Evolutionary conservation across 139 green algal species (phyloP).

Genomic region (Coelastrella sp.): DNA sequence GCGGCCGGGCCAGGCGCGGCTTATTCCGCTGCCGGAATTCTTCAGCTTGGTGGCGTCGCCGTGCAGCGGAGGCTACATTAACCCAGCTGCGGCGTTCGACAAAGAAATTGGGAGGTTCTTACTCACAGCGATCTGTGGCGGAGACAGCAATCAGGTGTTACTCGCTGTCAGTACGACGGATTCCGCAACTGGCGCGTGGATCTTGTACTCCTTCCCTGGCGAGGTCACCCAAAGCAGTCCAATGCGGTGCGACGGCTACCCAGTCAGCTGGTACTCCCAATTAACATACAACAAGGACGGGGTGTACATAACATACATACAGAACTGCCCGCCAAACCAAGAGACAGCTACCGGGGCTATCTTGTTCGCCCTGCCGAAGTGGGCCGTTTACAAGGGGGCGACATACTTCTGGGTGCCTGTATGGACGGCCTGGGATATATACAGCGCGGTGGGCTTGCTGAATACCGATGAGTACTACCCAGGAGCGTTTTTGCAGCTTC

Average conservation of each 20-base stretch:
- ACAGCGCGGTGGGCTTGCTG: not conserved
- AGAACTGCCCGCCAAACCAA: conserved; percentile 37
- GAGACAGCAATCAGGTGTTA: conserved; percentile 26
- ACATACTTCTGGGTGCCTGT: conserved; percentile 42
- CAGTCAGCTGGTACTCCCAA: conserved; percentile 13
- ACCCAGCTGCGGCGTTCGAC: conserved; percentile 26
- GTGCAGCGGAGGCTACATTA: conserved; percentile 39
- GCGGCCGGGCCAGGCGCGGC: not conserved
- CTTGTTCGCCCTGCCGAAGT: conserved; percentile 43
- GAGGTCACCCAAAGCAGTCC: not conserved
- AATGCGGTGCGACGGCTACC: conserved; percentile 18
- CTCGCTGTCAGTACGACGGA: conserved; percentile 1
- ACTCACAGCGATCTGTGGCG: conserved; percentile 34
- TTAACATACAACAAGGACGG: conserved; percentile 46
- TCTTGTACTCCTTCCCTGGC: conserved; percentile 41
- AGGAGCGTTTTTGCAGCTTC: conserved; percentile 41
- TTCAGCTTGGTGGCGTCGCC: conserved; percentile 24
- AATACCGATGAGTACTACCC: conserved; percentile 1
- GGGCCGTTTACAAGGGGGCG: conserved; percentile 43
- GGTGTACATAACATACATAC: conserved; percentile 35
- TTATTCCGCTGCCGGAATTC: conserved; percentile 34
- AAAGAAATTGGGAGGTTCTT: conserved; percentile 38
- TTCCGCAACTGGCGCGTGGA: conserved; percentile 13
- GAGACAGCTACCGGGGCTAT: conserved; percentile 7
- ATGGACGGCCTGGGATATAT: conserved; percentile 40